Conservation (phyloP, 2,329 filamentous ascomycete genomes). For the Chaetomiaceae sp. region DNA sequence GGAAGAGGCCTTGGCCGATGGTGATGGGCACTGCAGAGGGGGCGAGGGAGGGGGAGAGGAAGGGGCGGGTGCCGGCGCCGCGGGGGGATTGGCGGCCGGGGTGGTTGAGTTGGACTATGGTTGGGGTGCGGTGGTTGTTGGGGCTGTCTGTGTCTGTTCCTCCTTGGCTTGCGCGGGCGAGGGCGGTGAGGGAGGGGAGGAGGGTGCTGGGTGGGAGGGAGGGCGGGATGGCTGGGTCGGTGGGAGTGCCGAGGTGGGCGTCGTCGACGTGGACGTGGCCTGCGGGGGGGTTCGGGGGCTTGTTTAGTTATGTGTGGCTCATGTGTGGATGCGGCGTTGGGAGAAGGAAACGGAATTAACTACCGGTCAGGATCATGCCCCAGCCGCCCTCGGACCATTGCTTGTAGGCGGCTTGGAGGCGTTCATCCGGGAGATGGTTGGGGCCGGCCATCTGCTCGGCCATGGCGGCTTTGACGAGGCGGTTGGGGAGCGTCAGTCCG, state of each 20-base stretch:
- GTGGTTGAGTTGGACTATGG: conserved; percentile 59
- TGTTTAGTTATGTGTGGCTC: not conserved
- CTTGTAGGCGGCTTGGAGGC: conserved; percentile 43
- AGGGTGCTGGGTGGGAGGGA: conserved; percentile 27
- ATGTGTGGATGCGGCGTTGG: not conserved
- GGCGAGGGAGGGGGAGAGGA: conserved; percentile 47
- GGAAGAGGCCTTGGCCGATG: conserved; percentile 36
- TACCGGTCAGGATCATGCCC: conserved; percentile 47
- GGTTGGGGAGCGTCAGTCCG: conserved; percentile 52
- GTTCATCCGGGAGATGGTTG: conserved; percentile 40
- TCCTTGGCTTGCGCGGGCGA: conserved; percentile 45
- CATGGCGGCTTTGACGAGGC: conserved; percentile 49
- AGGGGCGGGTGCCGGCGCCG: conserved; percentile 32
- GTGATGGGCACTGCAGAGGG: conserved; percentile 38
- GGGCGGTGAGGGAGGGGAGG: conserved; percentile 27
- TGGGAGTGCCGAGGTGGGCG: conserved; percentile 32
- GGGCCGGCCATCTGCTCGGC: conserved; percentile 40
- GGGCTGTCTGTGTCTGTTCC: conserved; percentile 22
- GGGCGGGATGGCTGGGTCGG: conserved; percentile 34
- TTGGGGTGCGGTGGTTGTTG: conserved; percentile 41
- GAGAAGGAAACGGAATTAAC: not conserved
- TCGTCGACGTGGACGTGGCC: conserved; percentile 44
- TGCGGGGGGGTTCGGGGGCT: no score
- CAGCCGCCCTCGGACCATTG: conserved; percentile 51
- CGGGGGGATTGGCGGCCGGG: conserved; percentile 50